A percentile compares a stretch with the other conserved stretches of the same genome.
Conservation (phyloP, 2,329 filamentous ascomycete species). For the Fusarium sp. region DNA sequence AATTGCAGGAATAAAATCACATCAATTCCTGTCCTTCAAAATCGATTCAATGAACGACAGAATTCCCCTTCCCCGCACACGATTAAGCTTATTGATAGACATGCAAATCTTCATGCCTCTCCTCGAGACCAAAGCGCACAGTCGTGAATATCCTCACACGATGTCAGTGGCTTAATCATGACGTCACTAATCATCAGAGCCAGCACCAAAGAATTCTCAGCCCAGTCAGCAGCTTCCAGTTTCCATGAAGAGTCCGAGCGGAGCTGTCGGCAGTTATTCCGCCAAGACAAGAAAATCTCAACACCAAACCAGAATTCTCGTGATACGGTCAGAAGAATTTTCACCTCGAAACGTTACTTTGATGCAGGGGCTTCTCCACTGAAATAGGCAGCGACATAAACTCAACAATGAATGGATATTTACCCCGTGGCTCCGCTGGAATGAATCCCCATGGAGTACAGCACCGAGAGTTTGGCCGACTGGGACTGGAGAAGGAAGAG, state of each 20-base stretch:
- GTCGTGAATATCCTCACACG: not conserved
- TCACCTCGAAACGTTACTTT: not conserved
- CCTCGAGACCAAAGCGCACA: not conserved
- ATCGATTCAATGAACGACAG: not conserved
- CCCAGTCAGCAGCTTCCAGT: no score
- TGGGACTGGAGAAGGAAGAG: not conserved
- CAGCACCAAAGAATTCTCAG: not conserved
- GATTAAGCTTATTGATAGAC: not conserved
- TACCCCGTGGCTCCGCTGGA: constrained; percentile 15
- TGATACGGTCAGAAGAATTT: constrained; percentile 13
- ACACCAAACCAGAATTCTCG: not conserved
- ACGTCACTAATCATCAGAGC: not conserved
- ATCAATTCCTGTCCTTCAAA: not conserved
- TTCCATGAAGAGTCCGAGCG: not conserved
- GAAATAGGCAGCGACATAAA: constrained; percentile 29
- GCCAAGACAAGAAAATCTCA: constrained; percentile 7
- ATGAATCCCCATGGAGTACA: constrained; percentile 20
- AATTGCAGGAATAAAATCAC: no score
- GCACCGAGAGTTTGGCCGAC: constrained; percentile 21
- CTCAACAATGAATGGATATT: not conserved
- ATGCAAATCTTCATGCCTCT: not conserved
- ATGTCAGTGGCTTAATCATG: constrained; percentile 7
- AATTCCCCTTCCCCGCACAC: rapidly evolving
- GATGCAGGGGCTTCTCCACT: not conserved
- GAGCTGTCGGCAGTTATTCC: not conserved